These are phyloP conservation scores for Alternaria ventricosa DNA, from an alignment of 2,329 filamentous ascomycete species.

Conservation along the genomic window DNA sequence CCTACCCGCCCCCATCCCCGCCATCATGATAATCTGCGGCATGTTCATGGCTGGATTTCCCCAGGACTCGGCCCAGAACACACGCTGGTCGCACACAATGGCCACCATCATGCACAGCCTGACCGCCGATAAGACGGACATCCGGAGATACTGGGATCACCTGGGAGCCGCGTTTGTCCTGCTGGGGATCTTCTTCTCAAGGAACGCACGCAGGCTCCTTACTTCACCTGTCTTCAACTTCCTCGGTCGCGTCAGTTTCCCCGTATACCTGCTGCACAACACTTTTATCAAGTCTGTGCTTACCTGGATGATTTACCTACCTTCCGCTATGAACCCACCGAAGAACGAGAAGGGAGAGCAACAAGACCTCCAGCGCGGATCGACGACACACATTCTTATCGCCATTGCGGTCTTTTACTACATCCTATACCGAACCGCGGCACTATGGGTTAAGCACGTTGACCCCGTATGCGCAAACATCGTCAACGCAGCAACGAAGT, in stretches of 20 bases:
- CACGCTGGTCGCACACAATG: constrained; percentile 61
- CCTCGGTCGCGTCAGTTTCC: constrained; percentile 69
- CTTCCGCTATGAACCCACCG: constrained; percentile 47
- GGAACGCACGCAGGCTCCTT: constrained; percentile 59
- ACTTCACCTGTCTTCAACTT: constrained; percentile 64
- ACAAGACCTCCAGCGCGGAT: constrained; percentile 43
- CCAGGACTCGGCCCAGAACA: constrained; percentile 61
- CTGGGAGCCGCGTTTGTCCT: constrained; percentile 59
- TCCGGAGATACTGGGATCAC: constrained; percentile 58
- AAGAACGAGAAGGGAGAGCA: constrained; percentile 46
- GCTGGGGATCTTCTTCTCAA: constrained; percentile 61
- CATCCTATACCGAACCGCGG: constrained; percentile 42
- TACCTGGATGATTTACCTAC: constrained; percentile 64
- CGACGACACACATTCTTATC: constrained; percentile 39
- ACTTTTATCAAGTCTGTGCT: constrained; percentile 65
- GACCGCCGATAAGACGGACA: constrained; percentile 57
- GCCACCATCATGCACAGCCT: constrained; percentile 53
- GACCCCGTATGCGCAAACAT: constrained; percentile 45
- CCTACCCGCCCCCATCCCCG: constrained; percentile 58
- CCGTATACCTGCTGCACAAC: constrained; percentile 69
- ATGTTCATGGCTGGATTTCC: constrained; percentile 67
- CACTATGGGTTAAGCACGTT: constrained; percentile 44
- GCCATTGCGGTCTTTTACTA: constrained; percentile 47
- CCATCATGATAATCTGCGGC: constrained; percentile 59
- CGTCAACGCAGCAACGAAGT: constrained; percentile 39